phyloP scores from a whole-genome alignment of 2,329 filamentous ascomycete species.

The Monosporascus sp. region DNA sequence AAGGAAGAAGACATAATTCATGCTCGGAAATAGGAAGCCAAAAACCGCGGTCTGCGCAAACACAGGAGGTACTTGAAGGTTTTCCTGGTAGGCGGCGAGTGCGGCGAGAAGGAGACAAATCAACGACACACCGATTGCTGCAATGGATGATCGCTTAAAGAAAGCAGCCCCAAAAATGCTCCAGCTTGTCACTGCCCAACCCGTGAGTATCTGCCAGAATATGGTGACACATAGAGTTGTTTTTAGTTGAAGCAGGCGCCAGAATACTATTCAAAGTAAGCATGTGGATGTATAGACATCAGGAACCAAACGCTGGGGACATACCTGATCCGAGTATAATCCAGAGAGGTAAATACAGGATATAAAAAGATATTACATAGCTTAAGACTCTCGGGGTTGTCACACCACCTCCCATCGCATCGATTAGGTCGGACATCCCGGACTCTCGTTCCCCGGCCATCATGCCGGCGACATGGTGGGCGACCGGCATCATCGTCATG shows the following conservation, averaged over 20 bases:
- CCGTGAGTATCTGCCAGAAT: slow-evolving; percentile 41
- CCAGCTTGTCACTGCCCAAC: slow-evolving; percentile 55
- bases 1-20: slow-evolving; percentile 29
- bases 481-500: slow-evolving; percentile 62
- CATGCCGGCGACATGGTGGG: slow-evolving; percentile 66
- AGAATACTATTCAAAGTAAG: slow-evolving; percentile 42
- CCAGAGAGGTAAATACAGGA: slow-evolving; percentile 53
- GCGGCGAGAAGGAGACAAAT: slow-evolving; percentile 24
- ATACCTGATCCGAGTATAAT: slow-evolving; percentile 31
- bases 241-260: slow-evolving; percentile 21
- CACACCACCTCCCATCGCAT: slow-evolving; percentile 69
- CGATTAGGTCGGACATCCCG: slow-evolving; percentile 68
- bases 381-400: slow-evolving; percentile 56
- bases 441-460: slow-evolving; percentile 65
- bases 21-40: slow-evolving; percentile 25
- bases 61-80: slow-evolving; percentile 3
- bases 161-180: slow-evolving; percentile 50
- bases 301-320: slow-evolving; percentile 31
- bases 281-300: slow-evolving; percentile 4
- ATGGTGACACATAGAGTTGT: slow-evolving; percentile 28
- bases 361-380: slow-evolving; percentile 62
- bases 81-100: slow-evolving; percentile 12
- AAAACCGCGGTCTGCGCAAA: slow-evolving; percentile 14
- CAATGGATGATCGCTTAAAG: slow-evolving; percentile 28
- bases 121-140: slow-evolving; percentile 25